Conservation (phyloP, 176 grass and related monocot species). For the Aegilops speltoides region DNA sequence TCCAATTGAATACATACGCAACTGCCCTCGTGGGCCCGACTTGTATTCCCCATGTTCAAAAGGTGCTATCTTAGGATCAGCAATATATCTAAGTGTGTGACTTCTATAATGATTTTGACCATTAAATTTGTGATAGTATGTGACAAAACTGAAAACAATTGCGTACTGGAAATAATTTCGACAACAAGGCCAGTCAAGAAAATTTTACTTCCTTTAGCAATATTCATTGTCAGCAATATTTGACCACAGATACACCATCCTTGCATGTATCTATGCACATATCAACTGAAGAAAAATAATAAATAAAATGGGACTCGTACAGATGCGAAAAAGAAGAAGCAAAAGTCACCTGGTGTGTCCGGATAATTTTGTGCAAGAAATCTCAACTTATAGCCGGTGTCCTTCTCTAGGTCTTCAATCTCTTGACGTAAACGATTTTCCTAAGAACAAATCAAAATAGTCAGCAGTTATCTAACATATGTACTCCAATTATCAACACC, state of each 20-base stretch:
- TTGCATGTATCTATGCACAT: neutral
- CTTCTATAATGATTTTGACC: neutral
- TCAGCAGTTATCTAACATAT: neutral
- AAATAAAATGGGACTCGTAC: neutral
- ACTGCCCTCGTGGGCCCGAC: neutral
- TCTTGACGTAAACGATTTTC: conserved; percentile 73
- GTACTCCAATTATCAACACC: neutral
- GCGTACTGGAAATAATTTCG: neutral
- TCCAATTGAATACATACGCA: neutral
- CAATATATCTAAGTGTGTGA: neutral
- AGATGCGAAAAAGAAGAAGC: neutral
- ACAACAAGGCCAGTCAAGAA: neutral
- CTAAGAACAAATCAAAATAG: conserved; percentile 31
- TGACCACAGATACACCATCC: neutral
- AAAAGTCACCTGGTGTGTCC: conserved; percentile 74
- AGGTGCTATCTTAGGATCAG: neutral
- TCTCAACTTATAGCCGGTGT: conserved; percentile 88
- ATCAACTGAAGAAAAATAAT: too few species aligned
- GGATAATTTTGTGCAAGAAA: conserved; percentile 97
- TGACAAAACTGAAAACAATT: neutral
- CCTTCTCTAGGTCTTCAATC: conserved; percentile 88
- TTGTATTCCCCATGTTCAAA: neutral
- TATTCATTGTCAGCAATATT: neutral
- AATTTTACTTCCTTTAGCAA: neutral
- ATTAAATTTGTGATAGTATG: neutral